phyloP scores from a whole-genome alignment of 345 rosid genomes.

The Rhodamnia argentea region DNA sequence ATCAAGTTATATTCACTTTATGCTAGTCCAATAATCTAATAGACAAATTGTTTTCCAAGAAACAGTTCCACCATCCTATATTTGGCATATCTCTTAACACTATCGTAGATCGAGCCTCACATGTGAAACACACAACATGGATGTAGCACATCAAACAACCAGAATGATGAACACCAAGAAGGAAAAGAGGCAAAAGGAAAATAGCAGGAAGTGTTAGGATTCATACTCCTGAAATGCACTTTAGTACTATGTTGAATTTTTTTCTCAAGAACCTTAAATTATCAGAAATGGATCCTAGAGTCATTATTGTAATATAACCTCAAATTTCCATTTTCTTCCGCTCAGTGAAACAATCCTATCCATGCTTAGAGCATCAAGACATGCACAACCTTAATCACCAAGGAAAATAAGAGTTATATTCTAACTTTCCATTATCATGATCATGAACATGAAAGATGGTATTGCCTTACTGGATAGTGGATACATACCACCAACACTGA shows the following conservation, averaged over 20 bases:
- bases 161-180: background rate
- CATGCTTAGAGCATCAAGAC: background rate
- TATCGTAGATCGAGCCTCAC: background rate
- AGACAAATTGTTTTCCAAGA: background rate
- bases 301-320: background rate
- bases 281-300: background rate
- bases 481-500: conserved; percentile 76
- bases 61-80: background rate
- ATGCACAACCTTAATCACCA: background rate
- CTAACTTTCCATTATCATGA: background rate
- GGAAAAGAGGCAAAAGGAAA: background rate
- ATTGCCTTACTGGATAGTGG: background rate
- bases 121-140: background rate
- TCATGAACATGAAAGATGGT: background rate
- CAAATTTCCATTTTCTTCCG: background rate
- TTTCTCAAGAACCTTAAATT: background rate
- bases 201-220: background rate
- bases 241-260: background rate
- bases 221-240: background rate
- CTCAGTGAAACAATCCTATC: background rate
- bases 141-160: background rate
- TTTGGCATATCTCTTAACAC: background rate
- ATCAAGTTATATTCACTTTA: background rate
- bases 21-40: background rate
- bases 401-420: background rate